Evolutionary conservation across 1,284 basidiomycete species (phyloP), one percentile per base, ranked within the genome.

Genomic region (Sanghuangporus sanghuang): DNA sequence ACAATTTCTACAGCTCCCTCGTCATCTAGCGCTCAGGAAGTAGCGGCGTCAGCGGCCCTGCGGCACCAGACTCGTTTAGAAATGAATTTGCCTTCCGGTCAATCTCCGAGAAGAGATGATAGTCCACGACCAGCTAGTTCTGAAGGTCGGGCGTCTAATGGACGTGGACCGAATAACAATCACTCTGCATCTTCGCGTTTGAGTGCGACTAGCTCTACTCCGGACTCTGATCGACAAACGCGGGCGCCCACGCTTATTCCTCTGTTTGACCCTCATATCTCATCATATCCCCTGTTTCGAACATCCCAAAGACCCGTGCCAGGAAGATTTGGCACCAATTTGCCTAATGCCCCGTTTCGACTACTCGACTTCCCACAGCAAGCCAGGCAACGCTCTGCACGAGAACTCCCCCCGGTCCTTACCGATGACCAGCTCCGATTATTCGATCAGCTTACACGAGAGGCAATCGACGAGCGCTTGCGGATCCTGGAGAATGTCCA

Each of bases 401-500:
- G 64, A 46, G 61, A 73, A 67, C 76, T 82, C 59, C 87, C 81
- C 57, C 77, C 78, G 49, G 77, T 73, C 59, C 71, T 86, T 67
- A 85, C 81, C 42, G 85, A 85, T 50, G 81, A 81, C 61, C 89
- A 87, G 69, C 77, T 90, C 38, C 75, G 74, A 23, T 72, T 79
- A 40, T 75, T 90, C 71, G 90, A 92, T 67, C 75, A 71, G 40
- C 71, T 89, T 36, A 90, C 89, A 21, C 78, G 91, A 55, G 88
- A 90, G 68, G 89, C 89, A 3, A 90, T 96, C 55, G 90, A 95
- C 67, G 91, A 94, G 73, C 82, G 93, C 63, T 75, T 96, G 64
- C 79, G 85, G 49, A 81, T 92, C 32, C 75, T 96, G 35, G 88
- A 92, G 74, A 81, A 84, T 38, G 87, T 95, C 36, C 90, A 91